These are phyloP conservation scores for Intubia oerlemansii DNA, from an alignment of 2,329 filamentous ascomycete species.

Conservation along the genomic window DNA sequence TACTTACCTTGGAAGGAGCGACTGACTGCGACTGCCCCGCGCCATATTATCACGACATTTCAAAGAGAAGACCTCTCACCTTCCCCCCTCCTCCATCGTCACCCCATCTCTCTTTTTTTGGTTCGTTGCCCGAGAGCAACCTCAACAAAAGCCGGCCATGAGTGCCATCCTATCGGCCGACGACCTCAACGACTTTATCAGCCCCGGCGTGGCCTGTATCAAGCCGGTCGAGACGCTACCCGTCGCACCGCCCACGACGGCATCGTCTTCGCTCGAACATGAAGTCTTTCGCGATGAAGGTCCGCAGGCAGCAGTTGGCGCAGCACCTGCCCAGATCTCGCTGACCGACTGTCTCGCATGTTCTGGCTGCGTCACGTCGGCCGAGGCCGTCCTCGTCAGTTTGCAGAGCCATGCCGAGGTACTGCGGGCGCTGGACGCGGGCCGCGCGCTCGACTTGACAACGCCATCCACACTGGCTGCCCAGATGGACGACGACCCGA, in stretches of 20 bases:
- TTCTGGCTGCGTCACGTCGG: slow-evolving; percentile 91
- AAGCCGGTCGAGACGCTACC: slow-evolving; percentile 92
- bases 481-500: slow-evolving; percentile 30
- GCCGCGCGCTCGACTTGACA: slow-evolving; percentile 10
- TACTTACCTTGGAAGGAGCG: no score
- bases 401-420: slow-evolving; percentile 89
- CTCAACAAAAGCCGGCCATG: slow-evolving; percentile 32
- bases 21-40: no score
- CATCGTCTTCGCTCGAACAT: slow-evolving; percentile 26
- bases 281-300: slow-evolving; percentile 91
- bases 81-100: not conserved
- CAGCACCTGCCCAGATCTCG: slow-evolving; percentile 72
- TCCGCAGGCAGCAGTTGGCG: slow-evolving; percentile 21
- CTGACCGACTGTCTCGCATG: slow-evolving; percentile 94
- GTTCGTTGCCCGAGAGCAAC: not conserved
- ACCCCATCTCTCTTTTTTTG: not conserved
- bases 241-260: slow-evolving; percentile 23
- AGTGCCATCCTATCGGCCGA: slow-evolving; percentile 93
- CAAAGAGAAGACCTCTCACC: no score
- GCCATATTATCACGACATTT: no score
- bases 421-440: slow-evolving; percentile 53
- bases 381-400: slow-evolving; percentile 89
- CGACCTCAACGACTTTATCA: slow-evolving; percentile 98
- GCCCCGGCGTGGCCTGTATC: slow-evolving; percentile 90
- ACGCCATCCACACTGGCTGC: slow-evolving; percentile 9